Evolutionary conservation across 1,284 basidiomycete species (phyloP), one percentile per base, ranked within the genome.

Genomic region (Cronartium ribicola): DNA sequence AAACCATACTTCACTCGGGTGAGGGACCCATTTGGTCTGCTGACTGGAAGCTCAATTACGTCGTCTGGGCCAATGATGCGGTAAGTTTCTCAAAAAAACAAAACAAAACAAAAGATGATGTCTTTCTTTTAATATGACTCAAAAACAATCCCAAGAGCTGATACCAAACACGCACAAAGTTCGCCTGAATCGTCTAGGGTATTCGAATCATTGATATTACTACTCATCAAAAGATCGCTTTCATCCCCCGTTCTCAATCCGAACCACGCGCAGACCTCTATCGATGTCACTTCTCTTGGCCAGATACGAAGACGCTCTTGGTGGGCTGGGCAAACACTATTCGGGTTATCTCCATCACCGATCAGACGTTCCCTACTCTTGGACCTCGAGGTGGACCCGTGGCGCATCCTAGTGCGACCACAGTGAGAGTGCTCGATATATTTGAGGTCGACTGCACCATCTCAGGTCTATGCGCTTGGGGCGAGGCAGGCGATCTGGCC

Each of bases 361-460:
- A 72, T 44, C 59, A 57, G 36, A 14, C 46, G 5, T 41, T 20
- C n/a, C 39, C 41, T 44, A 41, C 51, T 74, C 65, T 41, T 14
- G 37, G 62, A 20, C 51, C 66, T 13, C 64, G 64, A 22, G 20
- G 62, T 29, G 60, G 39, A 17, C 44, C 70, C 6, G 43, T 63
- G 39, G n/a, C 63, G 0, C 63, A 29, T 61, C 75, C 17, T n/a
- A 73, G 39, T 62, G 72, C 14, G 70, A 76, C 55, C 77, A 80
- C 43, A 79, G 77, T 61, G 90, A 92, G 98, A 80, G 90, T 98
- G 77, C 92, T 90, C 0, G 89, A 90, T 2, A 89, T 94, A 57
- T 93, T 98, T 80, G 89, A 95, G 79, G 85, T 98, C 51, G 96
- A 98, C 81, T 94, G 92, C 80, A 94, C 97, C 91, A 88, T 98